Evolutionary conservation across 1,284 basidiomycete species (phyloP), one percentile per base, ranked within the genome.

Genomic region (Hymenochaete sp.): DNA sequence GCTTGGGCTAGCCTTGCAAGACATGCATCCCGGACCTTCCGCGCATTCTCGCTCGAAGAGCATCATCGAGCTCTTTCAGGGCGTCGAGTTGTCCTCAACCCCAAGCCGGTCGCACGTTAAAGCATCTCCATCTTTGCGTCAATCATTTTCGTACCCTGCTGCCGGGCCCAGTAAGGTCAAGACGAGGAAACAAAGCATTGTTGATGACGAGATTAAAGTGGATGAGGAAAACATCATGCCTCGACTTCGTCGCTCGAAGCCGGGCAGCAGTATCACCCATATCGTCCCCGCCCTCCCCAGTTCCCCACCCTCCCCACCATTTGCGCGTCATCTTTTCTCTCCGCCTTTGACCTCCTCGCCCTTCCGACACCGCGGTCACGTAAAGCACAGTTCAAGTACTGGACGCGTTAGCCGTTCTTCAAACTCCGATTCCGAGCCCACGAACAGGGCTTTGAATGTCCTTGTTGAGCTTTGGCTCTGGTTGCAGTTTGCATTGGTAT

Each of bases 391-490:
- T n/a, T n/a, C n/a, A n/a, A n/a, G n/a, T n/a, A n/a, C n/a, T n/a
- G n/a, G n/a, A n/a, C n/a, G n/a, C n/a, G n/a, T n/a, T n/a, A n/a
- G n/a, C n/a, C n/a, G n/a, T n/a, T n/a, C n/a, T n/a, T n/a, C n/a
- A n/a, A n/a, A n/a, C n/a, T n/a, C n/a, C n/a, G n/a, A 9, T 21
- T 21, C 29, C 10, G 9, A 39, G 13, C 13, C 37, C 25, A 21
- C 18, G 11, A 14, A 26, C 22, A 28, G 36, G 6, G 16, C 8
- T 19, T n/a, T 9, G 14, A 66, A 64, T 22, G 61, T 81, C 42
- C 59, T 86, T 49, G 55, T 88, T 35, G 79, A 84, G 62, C 57
- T 82, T 18, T 88, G 85, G 85, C 59, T 88, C 47, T 85, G 84
- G 83, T 58, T 86, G 43, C 84, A 88, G 60, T 87, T 88, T 57